These are phyloP conservation scores for Termitomyces sp. DNA, from an alignment of 768 basidiomycete genomes.

Conservation along the genomic window DNA sequence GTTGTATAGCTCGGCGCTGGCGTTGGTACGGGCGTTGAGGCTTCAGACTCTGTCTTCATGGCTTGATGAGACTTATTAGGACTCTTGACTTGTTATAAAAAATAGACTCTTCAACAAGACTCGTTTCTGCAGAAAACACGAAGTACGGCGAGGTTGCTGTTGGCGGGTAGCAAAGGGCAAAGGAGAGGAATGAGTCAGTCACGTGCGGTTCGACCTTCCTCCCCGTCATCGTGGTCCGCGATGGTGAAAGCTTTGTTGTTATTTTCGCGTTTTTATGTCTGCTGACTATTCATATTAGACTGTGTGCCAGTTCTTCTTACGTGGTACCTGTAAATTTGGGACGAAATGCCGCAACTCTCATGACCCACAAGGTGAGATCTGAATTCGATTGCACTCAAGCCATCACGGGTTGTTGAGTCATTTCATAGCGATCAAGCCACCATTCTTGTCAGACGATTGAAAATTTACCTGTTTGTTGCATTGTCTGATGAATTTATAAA, in stretches of 20 bases:
- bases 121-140: neutral
- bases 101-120: neutral
- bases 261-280: no score
- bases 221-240: neutral
- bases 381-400: neutral
- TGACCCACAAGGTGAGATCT: constrained; percentile 21
- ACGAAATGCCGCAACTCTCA: constrained; percentile 53
- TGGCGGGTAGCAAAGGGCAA: neutral
- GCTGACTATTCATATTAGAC: constrained; percentile 24
- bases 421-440: constrained; percentile 15
- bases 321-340: constrained; percentile 65
- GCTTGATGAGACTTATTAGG: neutral
- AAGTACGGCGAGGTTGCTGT: neutral
- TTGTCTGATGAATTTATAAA: neutral
- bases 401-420: neutral
- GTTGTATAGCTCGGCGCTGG: constrained; percentile 21
- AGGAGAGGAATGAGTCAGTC: neutral
- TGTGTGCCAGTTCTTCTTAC: constrained; percentile 58
- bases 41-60: constrained; percentile 40
- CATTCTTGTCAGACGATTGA: constrained; percentile 21
- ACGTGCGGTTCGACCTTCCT: neutral
- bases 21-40: constrained; percentile 18
- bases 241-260: constrained; percentile 12
- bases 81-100: neutral
- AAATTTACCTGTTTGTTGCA: neutral